Base-by-base conservation (phyloP, 345 rosid species). In the Acer negundo region DNA sequence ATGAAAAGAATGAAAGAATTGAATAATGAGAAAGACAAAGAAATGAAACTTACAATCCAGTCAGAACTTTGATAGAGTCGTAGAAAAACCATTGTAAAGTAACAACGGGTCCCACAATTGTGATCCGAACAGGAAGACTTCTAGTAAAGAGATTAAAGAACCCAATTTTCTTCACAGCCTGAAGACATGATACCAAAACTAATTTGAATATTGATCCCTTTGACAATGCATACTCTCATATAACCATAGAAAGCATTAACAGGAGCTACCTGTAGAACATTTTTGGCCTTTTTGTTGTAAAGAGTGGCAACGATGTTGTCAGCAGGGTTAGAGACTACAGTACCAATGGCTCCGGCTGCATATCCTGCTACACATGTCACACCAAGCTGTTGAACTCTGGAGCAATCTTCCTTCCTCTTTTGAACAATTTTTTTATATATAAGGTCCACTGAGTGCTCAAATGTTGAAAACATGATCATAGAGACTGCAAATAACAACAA, bases 121-220 rank as follows among this genome's bases (percentile, higher is more conserved):
- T 63, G 22, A 89, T 84, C 56, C 93, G 89, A 66, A 91, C 78
- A 63, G 95, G 91, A 81, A 91, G 93, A 71, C 93, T 89, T 80
- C 93, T 82, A 1, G 89, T 84, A 79, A 89, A 89, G 67, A 91
- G 88, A 75, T 84, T 85, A 44, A 62, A 23, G 61, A 88, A 73
- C 67, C 95, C 95, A 73, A 88, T 84, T 20, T 84, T 82, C 84
- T 85, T 88, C 78, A 82, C 87, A 61, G 90, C 93, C 93, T 90
- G 82, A 70, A 80, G 44, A 10, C 47, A 38, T 26, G 38, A 76
- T 38, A n/a, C 24, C 24, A 10, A 62, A 69, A 23, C 17, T 9
- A 69, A 28, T 24, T 42, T 58, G 69, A 64, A 35, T 35, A 35
- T 44, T 23, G 51, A 40, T 63, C 66, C n/a, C 55, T 15, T 73